Evolutionary conservation across 2,329 filamentous ascomycete species (phyloP), one percentile per base, ranked within the genome.

Genomic region (Aspergillus brasiliensis): DNA sequence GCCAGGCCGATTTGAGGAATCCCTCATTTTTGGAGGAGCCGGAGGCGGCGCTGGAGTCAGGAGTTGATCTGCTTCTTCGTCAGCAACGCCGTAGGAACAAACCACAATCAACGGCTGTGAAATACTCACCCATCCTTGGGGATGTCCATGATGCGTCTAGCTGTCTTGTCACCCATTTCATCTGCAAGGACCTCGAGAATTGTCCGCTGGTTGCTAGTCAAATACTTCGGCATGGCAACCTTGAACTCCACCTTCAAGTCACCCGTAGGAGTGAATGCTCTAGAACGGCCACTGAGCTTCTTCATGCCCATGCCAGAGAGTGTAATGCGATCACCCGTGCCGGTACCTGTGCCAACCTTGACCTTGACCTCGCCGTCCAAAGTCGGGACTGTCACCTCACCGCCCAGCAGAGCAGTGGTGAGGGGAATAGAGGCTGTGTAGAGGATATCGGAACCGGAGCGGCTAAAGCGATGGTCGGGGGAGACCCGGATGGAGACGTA

Each of bases 121-220:
- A 6, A 21, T 27, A 74, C 84, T 80, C 78, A 87, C 85, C 77
- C 82, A 59, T 55, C 52, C 40, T 31, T 55, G 56, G 76, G 78
- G 40, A 96, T 81, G 71, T 96, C 94, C 92, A 99, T 98, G 58
- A 96, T 86, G 48, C 95, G 85, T 80, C 91, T 95, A 34, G 95
- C 95, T 27, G 86, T 91, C 81, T 93, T 92, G 77, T 99, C 95
- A 40, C 86, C 89, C 87, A 99, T 90, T 80, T 99, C 95, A 70
- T 99, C 93, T 6, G 95, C 95, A 65, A 99, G 86, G 86, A 98
- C 94, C 80, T 99, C 95, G 47, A 96, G 80, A 60, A 99, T 90
- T 0, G 91, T 96, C 56, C 95, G 86, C 81, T 99, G 93, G 79
- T 97, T 98, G 48, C 90, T 86, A 57, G 86, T 92, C 65, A 99